phyloP scores from a whole-genome alignment of 2,329 filamentous ascomycete species.

The Taxawa tesnikishii region DNA sequence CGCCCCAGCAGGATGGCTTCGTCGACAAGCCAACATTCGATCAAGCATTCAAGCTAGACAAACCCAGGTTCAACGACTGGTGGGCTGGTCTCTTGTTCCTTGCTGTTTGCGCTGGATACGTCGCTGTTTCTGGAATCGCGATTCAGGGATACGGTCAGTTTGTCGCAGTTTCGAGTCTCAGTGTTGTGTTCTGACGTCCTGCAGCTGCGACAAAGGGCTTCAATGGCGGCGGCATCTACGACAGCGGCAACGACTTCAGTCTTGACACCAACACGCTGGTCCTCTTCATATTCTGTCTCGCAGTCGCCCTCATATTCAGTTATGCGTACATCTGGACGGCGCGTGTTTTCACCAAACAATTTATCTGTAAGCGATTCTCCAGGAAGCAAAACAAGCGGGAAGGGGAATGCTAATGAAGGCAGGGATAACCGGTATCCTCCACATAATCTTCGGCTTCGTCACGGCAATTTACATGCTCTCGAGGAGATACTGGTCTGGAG shows the following conservation, averaged over 20 bases:
- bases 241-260: constrained; percentile 50
- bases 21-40: constrained; percentile 51
- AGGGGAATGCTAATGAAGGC: constrained; percentile 87
- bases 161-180: neutral
- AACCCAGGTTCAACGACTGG: constrained; percentile 78
- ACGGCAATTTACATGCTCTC: constrained; percentile 80
- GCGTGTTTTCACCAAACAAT: constrained; percentile 47
- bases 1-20: constrained; percentile 12
- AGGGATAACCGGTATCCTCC: constrained; percentile 85
- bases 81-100: constrained; percentile 80
- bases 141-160: constrained; percentile 55
- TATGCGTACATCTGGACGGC: constrained; percentile 66
- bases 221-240: constrained; percentile 64
- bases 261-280: constrained; percentile 77
- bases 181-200: neutral
- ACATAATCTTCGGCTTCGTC: constrained; percentile 71
- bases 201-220: constrained; percentile 44
- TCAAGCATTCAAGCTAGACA: constrained; percentile 68
- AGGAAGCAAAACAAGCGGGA: neutral
- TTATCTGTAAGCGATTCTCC: constrained; percentile 52
- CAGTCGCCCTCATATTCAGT: constrained; percentile 61
- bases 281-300: constrained; percentile 69
- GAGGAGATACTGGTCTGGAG: constrained; percentile 65
- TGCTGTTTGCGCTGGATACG: constrained; percentile 58
- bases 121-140: constrained; percentile 61